A percentile compares a stretch with the other conserved stretches of the same genome.
phyloP scores from a whole-genome alignment of 208 protist genomes.

The Borovskyia barvae region DNA sequence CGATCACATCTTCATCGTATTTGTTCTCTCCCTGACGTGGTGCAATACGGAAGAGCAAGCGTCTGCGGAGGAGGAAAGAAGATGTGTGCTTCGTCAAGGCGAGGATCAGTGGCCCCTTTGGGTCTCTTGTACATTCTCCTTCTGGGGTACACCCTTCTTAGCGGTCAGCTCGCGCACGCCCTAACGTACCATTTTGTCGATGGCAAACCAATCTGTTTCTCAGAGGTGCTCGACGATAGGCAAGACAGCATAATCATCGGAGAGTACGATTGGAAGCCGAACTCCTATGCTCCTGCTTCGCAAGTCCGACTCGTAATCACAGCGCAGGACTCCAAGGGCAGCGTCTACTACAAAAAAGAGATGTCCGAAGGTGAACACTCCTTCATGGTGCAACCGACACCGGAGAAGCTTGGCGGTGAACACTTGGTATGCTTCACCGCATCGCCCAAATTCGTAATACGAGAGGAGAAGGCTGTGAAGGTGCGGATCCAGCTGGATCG shows the following conservation, averaged over 20 bases:
- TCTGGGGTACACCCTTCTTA: too few species aligned
- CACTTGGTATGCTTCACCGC: constrained; percentile 24
- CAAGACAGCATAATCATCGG: constrained; percentile 34
- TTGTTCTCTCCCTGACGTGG: not conserved
- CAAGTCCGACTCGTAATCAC: constrained; percentile 5
- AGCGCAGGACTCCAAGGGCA: constrained; percentile 4
- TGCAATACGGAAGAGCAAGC: too few species aligned
- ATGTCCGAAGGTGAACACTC: constrained; percentile 26
- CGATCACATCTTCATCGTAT: not conserved
- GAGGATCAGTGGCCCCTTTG: too few species aligned
- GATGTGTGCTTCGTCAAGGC: too few species aligned
- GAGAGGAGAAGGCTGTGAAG: constrained; percentile 5
- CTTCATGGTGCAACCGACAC: constrained; percentile 11
- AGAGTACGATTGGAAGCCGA: constrained; percentile 35
- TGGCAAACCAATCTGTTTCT: constrained; percentile 52
- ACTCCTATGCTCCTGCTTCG: not conserved
- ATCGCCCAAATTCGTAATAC: constrained; percentile 2
- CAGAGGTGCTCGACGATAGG: constrained; percentile 41
- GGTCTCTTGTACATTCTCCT: too few species aligned
- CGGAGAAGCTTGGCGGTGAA: constrained; percentile 4
- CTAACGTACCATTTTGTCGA: constrained; percentile 45
- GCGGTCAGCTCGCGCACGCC: too few species aligned
- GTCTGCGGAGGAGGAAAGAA: too few species aligned
- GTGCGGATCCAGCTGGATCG: constrained; percentile 22
- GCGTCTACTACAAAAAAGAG: constrained; percentile 9